phyloP scores from a whole-genome alignment of 768 basidiomycete genomes.

The Sporobolomyces roseus region DNA sequence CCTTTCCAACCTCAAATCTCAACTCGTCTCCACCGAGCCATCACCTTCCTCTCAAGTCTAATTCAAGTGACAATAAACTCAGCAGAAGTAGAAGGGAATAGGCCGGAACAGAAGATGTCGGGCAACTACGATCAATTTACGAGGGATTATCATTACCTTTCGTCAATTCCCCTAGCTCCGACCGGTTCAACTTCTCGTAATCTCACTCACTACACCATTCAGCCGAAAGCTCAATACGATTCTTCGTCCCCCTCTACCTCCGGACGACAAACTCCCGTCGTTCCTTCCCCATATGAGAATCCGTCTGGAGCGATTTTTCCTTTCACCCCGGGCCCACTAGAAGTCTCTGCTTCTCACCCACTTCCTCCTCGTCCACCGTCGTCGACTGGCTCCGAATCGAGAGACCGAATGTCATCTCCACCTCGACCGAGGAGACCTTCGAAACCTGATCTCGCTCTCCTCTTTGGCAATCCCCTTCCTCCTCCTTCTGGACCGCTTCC shows the following conservation, averaged over 20 bases:
- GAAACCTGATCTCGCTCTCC: not conserved
- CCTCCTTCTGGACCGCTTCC: constrained; percentile 8
- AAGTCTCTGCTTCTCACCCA: not conserved
- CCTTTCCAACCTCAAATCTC: too few relatives aligned
- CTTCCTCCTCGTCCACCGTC: not conserved
- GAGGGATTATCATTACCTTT: constrained; percentile 15
- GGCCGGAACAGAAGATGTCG: not conserved
- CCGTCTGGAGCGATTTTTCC: constrained; percentile 12
- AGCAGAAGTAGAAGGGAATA: too few relatives aligned
- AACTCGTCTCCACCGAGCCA: too few relatives aligned
- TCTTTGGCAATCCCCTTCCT: not conserved
- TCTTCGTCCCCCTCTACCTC: not conserved
- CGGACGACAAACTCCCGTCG: not conserved
- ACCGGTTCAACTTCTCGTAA: not conserved
- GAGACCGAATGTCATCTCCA: constrained; percentile 11
- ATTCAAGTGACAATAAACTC: too few relatives aligned
- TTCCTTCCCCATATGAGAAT: constrained; percentile 15
- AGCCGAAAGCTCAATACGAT: not conserved
- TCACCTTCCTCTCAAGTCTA: too few relatives aligned
- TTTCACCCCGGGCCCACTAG: constrained; percentile 14
- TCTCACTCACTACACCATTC: not conserved
- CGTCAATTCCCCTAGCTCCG: constrained; percentile 16
- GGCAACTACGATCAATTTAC: not conserved
- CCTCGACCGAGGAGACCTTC: not conserved
- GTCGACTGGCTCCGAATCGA: too few relatives aligned